Base-by-base conservation (phyloP, 2,329 filamentous ascomycete species). In the Phyllosticta capitalensis region DNA sequence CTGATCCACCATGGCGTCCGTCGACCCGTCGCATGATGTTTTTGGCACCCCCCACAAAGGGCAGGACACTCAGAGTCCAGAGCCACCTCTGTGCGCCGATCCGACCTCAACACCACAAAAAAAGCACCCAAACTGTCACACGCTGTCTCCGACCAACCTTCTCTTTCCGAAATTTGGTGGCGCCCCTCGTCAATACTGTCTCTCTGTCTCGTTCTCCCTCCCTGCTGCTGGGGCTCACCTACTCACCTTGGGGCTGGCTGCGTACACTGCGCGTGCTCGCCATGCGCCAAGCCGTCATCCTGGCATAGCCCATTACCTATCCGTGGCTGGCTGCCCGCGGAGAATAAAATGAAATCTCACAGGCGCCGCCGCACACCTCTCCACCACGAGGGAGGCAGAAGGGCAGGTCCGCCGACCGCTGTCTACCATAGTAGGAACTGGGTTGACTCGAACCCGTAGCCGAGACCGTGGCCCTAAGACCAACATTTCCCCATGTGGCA, bases 1-100 rank as follows among this genome's bases (percentile, higher is more conserved):
- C 51, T 58, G 51, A 58, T 54, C 56, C 56, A 52, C 56, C 49
- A 51, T 22, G 21, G 49, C 49, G 19, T 58, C 56, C 56, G 56
- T 38, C 22, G 52, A 51, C 56, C 56, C 56, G 56, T 58, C 38
- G 50, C 24, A 38, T 38, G 30, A 38, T 38, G 30, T 38, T 14
- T 33, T 3, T 12, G 17, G 30, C 30, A 38, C 30, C 12, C 30
- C 6, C 30, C 6, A n/a, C n/a, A n/a, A n/a, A n/a, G n/a, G n/a
- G n/a, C n/a, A n/a, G n/a, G n/a, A n/a, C n/a, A n/a, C n/a, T n/a
- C 30, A 38, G 30, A 38, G 17, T 10, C 30, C 30, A n/a, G n/a
- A n/a, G n/a, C n/a, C n/a, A n/a, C n/a, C n/a, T n/a, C 30, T 14
- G 30, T 14, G 10, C 17, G 30, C 30, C 30, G 30, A 38, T 38